Evolutionary conservation across 768 basidiomycete genomes (phyloP), one percentile per base, ranked within the genome.

Genomic region (Crassisporium funariophilum): DNA sequence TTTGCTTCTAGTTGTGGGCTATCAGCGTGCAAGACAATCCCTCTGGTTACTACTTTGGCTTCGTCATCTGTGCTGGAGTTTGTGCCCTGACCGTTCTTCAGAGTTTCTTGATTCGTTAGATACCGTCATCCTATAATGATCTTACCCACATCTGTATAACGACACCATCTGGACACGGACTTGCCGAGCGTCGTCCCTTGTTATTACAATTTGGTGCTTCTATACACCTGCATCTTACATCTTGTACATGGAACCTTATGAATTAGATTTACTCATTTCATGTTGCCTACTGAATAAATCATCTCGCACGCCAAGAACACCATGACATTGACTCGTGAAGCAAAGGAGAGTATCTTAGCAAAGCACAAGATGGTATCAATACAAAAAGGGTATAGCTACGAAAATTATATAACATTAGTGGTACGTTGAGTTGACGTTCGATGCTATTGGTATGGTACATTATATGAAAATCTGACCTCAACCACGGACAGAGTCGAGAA

Each of bases 1-100:
- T 22, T 16, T 37, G 21, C 50, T 53, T 44, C 9, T 58, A 88
- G 84, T 70, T 91, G 16, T 92, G 91, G 88, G 79, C 88, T 0
- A 66, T 72, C 21, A 87, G 88, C 56, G 82, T 88, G 12, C 74
- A 78, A 54, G 76, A 85, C 50, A 70, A 79, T 44, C 86, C 89
- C 0, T 72, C 74, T 1, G 88, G 89, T 5, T 90, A 86, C 63
- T 80, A 86, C 8, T 67, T 89, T 22, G 88, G 89, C 20, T 91
- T 92, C 61, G 60, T 89, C 35, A 73, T 75, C 1, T 87, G 86
- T 59, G 73, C 84, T 12, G 77, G 44, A 8, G 79, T 79, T 15
- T 88, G 86, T 56, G 77, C 69, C 19, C 44, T 84, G 11, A 80
- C 84, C 3, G 75, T 91, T 15, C 59, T 79, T n/a, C 82, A 85